A percentile compares a stretch with the other conserved stretches of the same genome.
These are phyloP conservation scores for Lactarius sp. DNA, from an alignment of 768 basidiomycete genomes.

Conservation along the genomic window DNA sequence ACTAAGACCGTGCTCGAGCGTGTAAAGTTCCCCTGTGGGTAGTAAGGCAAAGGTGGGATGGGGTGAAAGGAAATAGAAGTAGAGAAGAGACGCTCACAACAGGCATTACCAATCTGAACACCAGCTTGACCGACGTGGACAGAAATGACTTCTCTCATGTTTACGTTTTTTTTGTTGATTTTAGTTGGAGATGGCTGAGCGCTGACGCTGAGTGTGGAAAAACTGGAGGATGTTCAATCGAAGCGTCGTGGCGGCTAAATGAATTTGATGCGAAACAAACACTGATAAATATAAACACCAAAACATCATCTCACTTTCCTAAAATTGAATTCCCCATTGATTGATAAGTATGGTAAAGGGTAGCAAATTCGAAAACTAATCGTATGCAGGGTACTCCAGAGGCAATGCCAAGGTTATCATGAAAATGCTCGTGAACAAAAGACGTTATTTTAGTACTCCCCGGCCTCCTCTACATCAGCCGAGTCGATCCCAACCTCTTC, in stretches of 20 bases:
- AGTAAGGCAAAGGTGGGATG: conserved; percentile 20
- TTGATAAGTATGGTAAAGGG: conserved; percentile 13
- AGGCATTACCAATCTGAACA: conserved; percentile 92
- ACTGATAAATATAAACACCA: not conserved
- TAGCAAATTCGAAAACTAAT: conserved; percentile 9
- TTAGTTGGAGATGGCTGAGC: not conserved
- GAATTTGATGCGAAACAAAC: not conserved
- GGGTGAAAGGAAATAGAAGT: not conserved
- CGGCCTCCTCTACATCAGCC: conserved; percentile 47
- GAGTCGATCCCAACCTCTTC: conserved; percentile 71
- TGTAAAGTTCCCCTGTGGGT: conserved; percentile 88
- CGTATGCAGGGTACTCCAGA: conserved; percentile 12
- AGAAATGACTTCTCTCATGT: conserved; percentile 92
- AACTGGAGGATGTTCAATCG: not conserved
- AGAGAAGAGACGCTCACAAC: conserved; percentile 56
- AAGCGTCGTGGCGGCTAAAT: not conserved
- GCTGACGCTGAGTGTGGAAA: not conserved
- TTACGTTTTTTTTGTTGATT: conserved; percentile 17
- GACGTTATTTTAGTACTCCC: conserved; percentile 39
- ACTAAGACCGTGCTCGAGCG: conserved; percentile 93
- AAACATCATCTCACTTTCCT: not conserved
- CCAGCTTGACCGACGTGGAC: conserved; percentile 97
- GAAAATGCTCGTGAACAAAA: conserved; percentile 7
- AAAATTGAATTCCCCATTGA: not conserved
- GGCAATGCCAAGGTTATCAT: conserved; percentile 27